phyloP scores from a whole-genome alignment of 1,284 basidiomycete genomes.

The Bothia castanella region DNA sequence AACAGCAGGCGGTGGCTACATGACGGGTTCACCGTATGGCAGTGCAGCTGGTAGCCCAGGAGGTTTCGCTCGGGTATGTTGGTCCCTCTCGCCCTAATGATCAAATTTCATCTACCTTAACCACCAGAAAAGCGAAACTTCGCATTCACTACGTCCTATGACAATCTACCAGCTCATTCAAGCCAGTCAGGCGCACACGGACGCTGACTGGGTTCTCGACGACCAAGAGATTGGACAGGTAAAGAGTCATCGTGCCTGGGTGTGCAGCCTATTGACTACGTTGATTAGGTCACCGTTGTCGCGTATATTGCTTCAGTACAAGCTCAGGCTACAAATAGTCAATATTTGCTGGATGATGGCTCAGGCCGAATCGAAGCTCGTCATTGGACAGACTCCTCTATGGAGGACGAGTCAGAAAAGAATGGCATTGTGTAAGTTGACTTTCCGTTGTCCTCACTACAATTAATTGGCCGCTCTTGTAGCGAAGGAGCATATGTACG shows the following conservation, averaged over 20 bases:
- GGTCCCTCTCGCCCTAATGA: not conserved
- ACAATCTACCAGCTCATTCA: slow-evolving; percentile 78
- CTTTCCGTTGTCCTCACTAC: not conserved
- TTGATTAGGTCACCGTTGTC: slow-evolving; percentile 65
- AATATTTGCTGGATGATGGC: slow-evolving; percentile 85
- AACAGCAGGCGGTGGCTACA: slow-evolving; percentile 36
- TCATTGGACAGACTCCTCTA: slow-evolving; percentile 79
- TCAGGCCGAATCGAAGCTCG: slow-evolving; percentile 86
- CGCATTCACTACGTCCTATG: slow-evolving; percentile 78
- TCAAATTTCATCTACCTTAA: slow-evolving; percentile 1
- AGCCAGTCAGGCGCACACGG: slow-evolving; percentile 80
- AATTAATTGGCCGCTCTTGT: not conserved
- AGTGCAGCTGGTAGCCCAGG: slow-evolving; percentile 45
- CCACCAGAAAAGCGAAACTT: slow-evolving; percentile 44
- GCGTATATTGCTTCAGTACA: slow-evolving; percentile 73
- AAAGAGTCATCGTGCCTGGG: slow-evolving; percentile 19
- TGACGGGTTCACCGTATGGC: slow-evolving; percentile 45
- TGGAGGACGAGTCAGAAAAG: slow-evolving; percentile 49
- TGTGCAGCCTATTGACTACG: not conserved
- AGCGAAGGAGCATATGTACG: slow-evolving; percentile 81
- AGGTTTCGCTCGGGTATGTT: slow-evolving; percentile 37
- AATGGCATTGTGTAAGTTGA: slow-evolving; percentile 42
- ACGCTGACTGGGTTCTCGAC: slow-evolving; percentile 86
- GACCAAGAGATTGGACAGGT: slow-evolving; percentile 81
- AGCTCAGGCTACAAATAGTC: slow-evolving; percentile 76